phyloP scores from a whole-genome alignment of 352 stramenopile species.

The Pythium periplocum region DNA sequence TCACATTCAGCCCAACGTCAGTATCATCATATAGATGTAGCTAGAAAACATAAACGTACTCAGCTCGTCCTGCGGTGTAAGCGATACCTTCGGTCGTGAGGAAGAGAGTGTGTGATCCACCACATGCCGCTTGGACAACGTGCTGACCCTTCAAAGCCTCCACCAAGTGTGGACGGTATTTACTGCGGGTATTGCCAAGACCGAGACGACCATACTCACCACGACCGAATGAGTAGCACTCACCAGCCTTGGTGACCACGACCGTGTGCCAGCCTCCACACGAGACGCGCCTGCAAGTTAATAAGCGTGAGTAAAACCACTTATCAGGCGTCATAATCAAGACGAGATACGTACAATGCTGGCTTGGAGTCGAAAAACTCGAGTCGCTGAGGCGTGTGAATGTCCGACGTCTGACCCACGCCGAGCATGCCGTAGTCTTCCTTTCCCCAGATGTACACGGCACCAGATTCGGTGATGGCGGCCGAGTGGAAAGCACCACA shows the following conservation, averaged over 20 bases:
- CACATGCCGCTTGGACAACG: constrained; percentile 72
- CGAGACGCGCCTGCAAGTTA: constrained; percentile 50
- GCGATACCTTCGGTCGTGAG: constrained; percentile 80
- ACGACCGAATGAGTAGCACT: constrained; percentile 70
- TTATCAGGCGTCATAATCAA: background rate
- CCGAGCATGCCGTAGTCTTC: constrained; percentile 87
- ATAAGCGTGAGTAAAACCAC: background rate
- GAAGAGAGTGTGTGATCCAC: constrained; percentile 81
- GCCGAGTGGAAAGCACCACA: constrained; percentile 81
- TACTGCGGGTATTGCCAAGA: constrained; percentile 75
- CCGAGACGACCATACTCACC: constrained; percentile 82
- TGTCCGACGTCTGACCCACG: constrained; percentile 65
- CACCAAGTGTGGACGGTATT: constrained; percentile 57
- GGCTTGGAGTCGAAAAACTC: constrained; percentile 65
- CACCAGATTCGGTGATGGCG: constrained; percentile 59
- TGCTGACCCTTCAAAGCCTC: constrained; percentile 53
- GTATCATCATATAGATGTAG: no score
- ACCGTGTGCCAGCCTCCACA: constrained; percentile 82
- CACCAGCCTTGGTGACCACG: constrained; percentile 67
- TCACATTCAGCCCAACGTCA: background rate
- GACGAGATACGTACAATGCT: constrained; percentile 37
- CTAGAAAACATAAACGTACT: constrained; percentile 45
- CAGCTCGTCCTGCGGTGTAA: constrained; percentile 74
- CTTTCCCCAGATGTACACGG: constrained; percentile 81
- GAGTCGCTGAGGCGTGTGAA: constrained; percentile 52